Percentiles rank a stretch among this genome's conserved stretches.
Conservation (phyloP, 148 eudicot species). For the Selenicereus undatus region DNA sequence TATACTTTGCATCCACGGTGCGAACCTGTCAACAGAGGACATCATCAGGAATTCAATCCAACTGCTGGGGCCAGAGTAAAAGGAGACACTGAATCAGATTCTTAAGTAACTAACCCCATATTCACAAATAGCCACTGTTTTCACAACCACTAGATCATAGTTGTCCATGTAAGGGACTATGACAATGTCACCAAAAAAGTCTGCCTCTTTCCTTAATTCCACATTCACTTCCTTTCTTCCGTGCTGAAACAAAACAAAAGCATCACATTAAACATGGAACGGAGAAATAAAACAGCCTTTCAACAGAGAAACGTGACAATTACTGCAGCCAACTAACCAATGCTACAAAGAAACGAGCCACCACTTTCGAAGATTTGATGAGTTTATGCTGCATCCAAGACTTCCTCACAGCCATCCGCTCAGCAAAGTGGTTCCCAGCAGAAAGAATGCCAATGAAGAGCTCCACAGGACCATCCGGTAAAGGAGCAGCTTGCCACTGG, state of each 20-base stretch:
- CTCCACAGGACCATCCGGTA: conserved; percentile 57
- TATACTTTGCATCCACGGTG: conserved; percentile 67
- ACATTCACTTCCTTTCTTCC: conserved; percentile 68
- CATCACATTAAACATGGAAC: conserved; percentile 15
- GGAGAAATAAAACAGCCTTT: not conserved
- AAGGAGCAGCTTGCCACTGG: conserved; percentile 69
- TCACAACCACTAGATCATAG: conserved; percentile 86
- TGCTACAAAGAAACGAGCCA: conserved; percentile 87
- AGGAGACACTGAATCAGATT: not conserved
- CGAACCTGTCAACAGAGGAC: conserved; percentile 45
- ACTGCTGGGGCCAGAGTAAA: not conserved
- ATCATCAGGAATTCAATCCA: not conserved
- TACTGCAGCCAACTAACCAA: conserved; percentile 45
- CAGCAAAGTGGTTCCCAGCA: conserved; percentile 92
- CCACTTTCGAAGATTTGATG: conserved; percentile 64
- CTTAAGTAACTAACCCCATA: conserved; percentile 59
- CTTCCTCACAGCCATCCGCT: conserved; percentile 89
- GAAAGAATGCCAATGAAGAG: conserved; percentile 85
- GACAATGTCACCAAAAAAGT: conserved; percentile 77
- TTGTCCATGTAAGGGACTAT: conserved; percentile 86
- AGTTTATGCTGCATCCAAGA: conserved; percentile 92
- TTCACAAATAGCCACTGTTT: conserved; percentile 89
- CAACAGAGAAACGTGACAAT: not conserved
- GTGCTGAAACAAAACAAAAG: conserved; percentile 36
- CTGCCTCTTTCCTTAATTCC: conserved; percentile 83